phyloP scores from a whole-genome alignment of 2,329 filamentous ascomycete species.

The Periconia sp. region DNA sequence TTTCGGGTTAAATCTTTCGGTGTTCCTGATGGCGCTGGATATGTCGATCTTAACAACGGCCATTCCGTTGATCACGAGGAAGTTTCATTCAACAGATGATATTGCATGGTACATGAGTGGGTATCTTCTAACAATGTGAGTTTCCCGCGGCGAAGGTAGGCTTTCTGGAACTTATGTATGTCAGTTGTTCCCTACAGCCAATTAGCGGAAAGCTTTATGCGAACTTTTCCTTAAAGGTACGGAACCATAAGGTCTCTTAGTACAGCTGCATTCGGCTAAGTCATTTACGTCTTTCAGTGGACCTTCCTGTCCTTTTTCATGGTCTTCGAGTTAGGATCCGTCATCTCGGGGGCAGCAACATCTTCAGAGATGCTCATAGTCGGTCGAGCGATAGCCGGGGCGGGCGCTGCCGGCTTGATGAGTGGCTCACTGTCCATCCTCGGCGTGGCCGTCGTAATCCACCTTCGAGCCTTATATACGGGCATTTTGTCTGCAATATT shows the following conservation, averaged over 20 bases:
- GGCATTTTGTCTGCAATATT: constrained; percentile 52
- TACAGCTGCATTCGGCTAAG: constrained; percentile 18
- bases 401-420: constrained; percentile 54
- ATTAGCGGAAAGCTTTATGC: constrained; percentile 51
- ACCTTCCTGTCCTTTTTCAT: constrained; percentile 45
- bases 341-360: constrained; percentile 50
- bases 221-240: constrained; percentile 49
- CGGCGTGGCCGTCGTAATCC: constrained; percentile 47
- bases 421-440: constrained; percentile 46
- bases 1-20: constrained; percentile 19
- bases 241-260: too few relatives aligned
- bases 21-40: constrained; percentile 29
- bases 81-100: constrained; percentile 55
- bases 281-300: constrained; percentile 23
- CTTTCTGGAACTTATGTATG: neutral
- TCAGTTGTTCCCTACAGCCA: constrained; percentile 36
- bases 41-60: constrained; percentile 51
- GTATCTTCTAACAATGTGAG: constrained; percentile 28
- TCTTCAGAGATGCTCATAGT: constrained; percentile 53
- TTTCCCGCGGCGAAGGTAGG: neutral
- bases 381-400: constrained; percentile 55
- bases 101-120: constrained; percentile 59
- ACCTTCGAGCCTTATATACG: constrained; percentile 52
- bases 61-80: constrained; percentile 56
- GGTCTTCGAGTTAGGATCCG: constrained; percentile 55